Base-by-base conservation (phyloP, 1,139 yeast genomes). In the Yamadazyma friedrichii region DNA sequence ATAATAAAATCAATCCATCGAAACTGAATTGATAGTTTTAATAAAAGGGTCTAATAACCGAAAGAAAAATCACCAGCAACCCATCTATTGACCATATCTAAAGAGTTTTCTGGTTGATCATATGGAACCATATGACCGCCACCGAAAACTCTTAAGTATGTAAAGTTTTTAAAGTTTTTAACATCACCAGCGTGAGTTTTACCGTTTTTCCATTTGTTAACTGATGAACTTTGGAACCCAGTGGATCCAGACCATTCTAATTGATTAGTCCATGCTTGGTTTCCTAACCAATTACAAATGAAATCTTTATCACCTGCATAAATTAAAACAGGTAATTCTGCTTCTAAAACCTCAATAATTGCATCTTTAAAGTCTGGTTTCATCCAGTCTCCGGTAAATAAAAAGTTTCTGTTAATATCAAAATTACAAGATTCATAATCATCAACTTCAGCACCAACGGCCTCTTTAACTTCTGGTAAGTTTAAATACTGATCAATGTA, bases 381-480 rank as follows among this genome's bases (percentile, higher is more conserved):
- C 94, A 85, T 85, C 94, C 95, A 86, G 64, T 88, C 95, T 57
- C 95, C 93, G 26, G 88, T 88, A 60, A 87, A 82, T 56, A 84
- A 61, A 64, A 91, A 91, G 74, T 84, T 84, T 61, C 87, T 78
- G 76, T 84, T 84, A 52, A 88, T 78, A 54, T 85, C 93, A 60
- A 83, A 79, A 72, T 88, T 88, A 74, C 98, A 93, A 31, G 89
- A 80, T 61, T 84, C 83, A 65, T 83, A 93, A 38, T 70, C 64
- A 41, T 85, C 93, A 45, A 88, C 95, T 65, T 91, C 97, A 33
- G 94, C 96, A 46, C 98, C 98, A 44, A 93, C 74, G 33, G 91
- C 93, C 49, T 76, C 80, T 69, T 82, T 84, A 32, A 67, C 73
- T 41, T 57, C 64, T 25, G 64, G 67, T 41, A 55, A 54, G 47